Evolutionary conservation across 768 basidiomycete genomes (phyloP).

Genomic region (Ramaria sp.): DNA sequence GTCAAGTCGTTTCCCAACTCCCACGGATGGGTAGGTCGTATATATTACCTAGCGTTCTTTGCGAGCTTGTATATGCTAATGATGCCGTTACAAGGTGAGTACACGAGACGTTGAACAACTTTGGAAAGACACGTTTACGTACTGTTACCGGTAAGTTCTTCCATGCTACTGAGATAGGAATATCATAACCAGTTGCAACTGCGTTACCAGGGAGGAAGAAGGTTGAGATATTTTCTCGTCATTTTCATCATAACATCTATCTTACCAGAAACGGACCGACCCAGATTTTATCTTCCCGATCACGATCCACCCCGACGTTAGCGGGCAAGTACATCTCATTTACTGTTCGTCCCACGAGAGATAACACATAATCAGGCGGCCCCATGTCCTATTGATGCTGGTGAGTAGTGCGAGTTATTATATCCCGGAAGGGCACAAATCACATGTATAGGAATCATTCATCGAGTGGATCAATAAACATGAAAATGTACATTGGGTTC

Average conservation of each 20-base stretch:
- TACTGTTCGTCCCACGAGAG: not conserved
- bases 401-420: conserved; percentile 22
- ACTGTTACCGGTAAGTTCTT: conserved; percentile 41
- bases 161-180: not conserved
- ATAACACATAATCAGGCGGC: conserved; percentile 28
- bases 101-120: conserved; percentile 53
- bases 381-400: conserved; percentile 67
- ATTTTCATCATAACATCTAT: not conserved
- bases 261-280: not conserved
- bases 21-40: conserved; percentile 49
- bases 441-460: conserved; percentile 42
- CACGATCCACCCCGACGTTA: conserved; percentile 72
- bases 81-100: conserved; percentile 37
- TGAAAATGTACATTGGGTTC: conserved; percentile 58
- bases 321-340: conserved; percentile 33
- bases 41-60: not conserved
- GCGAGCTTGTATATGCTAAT: not conserved
- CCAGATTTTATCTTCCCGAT: conserved; percentile 57
- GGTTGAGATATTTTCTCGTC: not conserved
- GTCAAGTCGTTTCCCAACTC: conserved; percentile 57
- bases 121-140: conserved; percentile 68
- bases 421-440: not conserved
- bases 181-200: not conserved
- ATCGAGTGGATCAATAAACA: conserved; percentile 68
- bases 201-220: conserved; percentile 38